phyloP scores from a whole-genome alignment of 805 yeast species.

The Metschnikowia vanudenii region DNA sequence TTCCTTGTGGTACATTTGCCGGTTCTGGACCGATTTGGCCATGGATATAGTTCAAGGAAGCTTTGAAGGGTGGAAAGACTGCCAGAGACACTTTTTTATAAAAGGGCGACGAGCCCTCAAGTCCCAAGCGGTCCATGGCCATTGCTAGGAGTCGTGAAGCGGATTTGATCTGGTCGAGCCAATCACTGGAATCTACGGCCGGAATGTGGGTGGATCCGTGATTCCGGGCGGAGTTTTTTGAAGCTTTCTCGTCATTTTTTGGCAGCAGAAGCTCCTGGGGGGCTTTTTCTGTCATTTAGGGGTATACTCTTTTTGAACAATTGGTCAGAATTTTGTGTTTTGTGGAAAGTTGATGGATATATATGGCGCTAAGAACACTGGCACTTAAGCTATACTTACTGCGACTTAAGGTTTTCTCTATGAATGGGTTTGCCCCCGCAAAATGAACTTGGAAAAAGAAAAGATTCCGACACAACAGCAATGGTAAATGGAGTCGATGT shows the following conservation, averaged over 20 bases:
- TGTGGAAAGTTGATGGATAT: too few relatives aligned
- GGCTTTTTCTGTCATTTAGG: too few relatives aligned
- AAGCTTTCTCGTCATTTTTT: neutral
- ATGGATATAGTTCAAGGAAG: slow-evolving; percentile 12
- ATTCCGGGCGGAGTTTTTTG: neutral
- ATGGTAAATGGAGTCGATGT: too few relatives aligned
- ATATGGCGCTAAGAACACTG: too few relatives aligned
- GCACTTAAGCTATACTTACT: too few relatives aligned
- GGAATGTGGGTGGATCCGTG: neutral
- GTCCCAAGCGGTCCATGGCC: slow-evolving; percentile 17
- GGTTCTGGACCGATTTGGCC: slow-evolving; percentile 1
- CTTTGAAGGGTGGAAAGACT: slow-evolving; percentile 19
- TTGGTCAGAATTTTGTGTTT: too few relatives aligned
- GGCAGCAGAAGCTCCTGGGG: too few relatives aligned
- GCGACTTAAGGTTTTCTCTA: too few relatives aligned
- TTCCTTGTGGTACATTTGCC: neutral
- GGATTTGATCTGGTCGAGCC: slow-evolving; percentile 11
- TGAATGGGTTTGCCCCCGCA: too few relatives aligned
- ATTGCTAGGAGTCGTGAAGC: slow-evolving; percentile 5
- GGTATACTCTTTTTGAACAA: too few relatives aligned
- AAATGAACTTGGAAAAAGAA: too few relatives aligned
- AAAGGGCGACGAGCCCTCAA: slow-evolving; percentile 17
- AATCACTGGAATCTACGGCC: neutral
- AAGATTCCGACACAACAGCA: too few relatives aligned
- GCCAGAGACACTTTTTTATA: slow-evolving; percentile 18